Conservation (phyloP, 2,329 filamentous ascomycete genomes). For the Ilyonectria mors-panacis region DNA sequence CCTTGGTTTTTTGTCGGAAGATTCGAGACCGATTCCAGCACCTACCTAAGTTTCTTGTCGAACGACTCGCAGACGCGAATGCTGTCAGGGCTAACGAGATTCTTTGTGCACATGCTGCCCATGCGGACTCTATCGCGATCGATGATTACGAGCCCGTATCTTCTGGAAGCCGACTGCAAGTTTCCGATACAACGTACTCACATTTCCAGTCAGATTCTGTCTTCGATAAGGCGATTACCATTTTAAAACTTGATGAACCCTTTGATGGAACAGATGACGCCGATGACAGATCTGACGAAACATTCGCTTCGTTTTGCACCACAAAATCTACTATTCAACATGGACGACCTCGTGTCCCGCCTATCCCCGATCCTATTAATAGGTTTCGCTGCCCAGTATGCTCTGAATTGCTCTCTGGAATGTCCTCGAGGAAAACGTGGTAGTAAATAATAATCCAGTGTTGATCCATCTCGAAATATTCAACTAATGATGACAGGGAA, state of each 20-base stretch:
- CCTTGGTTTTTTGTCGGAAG: constrained; percentile 11
- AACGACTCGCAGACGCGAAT: constrained; percentile 3
- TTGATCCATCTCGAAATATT: no score
- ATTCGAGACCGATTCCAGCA: neutral
- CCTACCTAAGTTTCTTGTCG: constrained; percentile 8
- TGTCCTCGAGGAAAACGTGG: neutral
- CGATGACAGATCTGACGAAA: neutral
- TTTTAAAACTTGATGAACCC: neutral
- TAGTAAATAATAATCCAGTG: neutral
- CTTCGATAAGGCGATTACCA: neutral
- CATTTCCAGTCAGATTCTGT: neutral
- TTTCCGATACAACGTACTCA: neutral
- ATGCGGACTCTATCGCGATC: no score
- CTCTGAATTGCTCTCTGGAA: neutral
- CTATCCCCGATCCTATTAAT: neutral
- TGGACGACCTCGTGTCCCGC: neutral
- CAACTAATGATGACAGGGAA: neutral
- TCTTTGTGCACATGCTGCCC: neutral
- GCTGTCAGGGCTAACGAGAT: neutral
- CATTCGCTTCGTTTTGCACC: neutral
- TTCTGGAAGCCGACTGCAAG: neutral
- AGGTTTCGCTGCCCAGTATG: neutral
- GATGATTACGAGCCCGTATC: neutral
- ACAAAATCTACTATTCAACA: neutral
- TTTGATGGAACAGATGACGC: neutral